Conservation (phyloP, 768 basidiomycete species). For the Lactifluus volemus region DNA sequence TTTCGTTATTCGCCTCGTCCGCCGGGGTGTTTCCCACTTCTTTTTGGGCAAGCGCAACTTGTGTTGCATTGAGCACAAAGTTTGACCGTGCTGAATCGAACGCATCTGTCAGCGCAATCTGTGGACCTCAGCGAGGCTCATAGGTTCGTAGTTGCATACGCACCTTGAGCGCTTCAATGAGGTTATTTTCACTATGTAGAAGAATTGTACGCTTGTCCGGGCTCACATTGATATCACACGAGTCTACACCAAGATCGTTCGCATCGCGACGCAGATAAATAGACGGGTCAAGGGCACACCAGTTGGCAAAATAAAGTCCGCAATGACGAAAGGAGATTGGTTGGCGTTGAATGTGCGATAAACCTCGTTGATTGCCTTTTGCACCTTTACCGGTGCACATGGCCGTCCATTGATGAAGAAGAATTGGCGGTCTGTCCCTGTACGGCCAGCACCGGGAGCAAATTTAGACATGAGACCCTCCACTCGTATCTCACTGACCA, state of each 20-base stretch:
- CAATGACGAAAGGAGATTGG: constrained; percentile 76
- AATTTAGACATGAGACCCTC: constrained; percentile 84
- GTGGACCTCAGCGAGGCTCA: not conserved
- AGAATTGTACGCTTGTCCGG: constrained; percentile 97
- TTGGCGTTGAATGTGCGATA: constrained; percentile 73
- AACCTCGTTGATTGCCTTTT: constrained; percentile 87
- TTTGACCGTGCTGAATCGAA: constrained; percentile 16
- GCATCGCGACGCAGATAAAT: not conserved
- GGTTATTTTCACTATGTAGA: constrained; percentile 74
- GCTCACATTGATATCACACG: constrained; percentile 88
- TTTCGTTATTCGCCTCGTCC: not conserved
- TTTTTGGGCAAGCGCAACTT: constrained; percentile 5
- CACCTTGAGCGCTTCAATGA: constrained; percentile 76
- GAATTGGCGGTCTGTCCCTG: constrained; percentile 80
- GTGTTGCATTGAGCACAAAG: constrained; percentile 18
- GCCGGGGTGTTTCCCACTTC: not conserved
- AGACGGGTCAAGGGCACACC: constrained; percentile 36
- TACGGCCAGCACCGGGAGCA: constrained; percentile 60
- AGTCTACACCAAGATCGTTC: constrained; percentile 34
- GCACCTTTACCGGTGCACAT: constrained; percentile 69
- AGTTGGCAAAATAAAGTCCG: constrained; percentile 75
- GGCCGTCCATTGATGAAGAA: constrained; percentile 91
- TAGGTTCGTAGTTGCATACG: not conserved
- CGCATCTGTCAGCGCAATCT: constrained; percentile 11
- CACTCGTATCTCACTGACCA: constrained; percentile 40